Percentiles rank a stretch among this genome's conserved stretches.
Evolutionary conservation across 768 basidiomycete species (phyloP).

Genomic region (Leccinum truebloodii): DNA sequence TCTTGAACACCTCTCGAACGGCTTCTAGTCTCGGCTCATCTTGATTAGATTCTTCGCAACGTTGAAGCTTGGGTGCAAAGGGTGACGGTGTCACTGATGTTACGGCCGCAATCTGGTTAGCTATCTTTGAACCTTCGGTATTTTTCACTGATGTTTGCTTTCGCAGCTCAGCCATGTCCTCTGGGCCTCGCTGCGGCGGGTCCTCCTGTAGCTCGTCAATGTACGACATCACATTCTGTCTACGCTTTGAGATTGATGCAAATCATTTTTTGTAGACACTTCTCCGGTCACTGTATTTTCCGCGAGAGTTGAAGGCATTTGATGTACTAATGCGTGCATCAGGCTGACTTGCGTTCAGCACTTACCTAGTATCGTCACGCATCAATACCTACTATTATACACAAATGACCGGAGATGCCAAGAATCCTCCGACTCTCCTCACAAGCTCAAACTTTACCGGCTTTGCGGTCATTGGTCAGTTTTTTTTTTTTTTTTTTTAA

Average conservation of each 20-base stretch:
- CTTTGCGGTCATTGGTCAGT: too few species aligned
- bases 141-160: constrained; percentile 5
- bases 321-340: too few species aligned
- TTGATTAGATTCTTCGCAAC: constrained; percentile 73
- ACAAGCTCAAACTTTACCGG: too few species aligned
- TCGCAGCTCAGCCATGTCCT: constrained; percentile 60
- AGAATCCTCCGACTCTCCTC: too few species aligned
- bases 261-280: too few species aligned
- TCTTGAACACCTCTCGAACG: constrained; percentile 5
- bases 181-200: constrained; percentile 58
- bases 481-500: too few species aligned
- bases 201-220: constrained; percentile 50
- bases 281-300: constrained; percentile 38
- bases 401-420: too few species aligned
- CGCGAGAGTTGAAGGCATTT: constrained; percentile 9
- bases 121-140: constrained; percentile 2
- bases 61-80: constrained; percentile 60
- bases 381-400: too few species aligned
- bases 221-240: constrained; percentile 18
- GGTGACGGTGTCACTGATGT: constrained; percentile 72
- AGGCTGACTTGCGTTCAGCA: too few species aligned
- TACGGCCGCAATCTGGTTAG: constrained; percentile 70
- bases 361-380: too few species aligned
- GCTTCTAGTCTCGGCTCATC: constrained; percentile 42
- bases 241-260: too few species aligned